A percentile compares a stretch with the other conserved stretches of the same genome.
These are phyloP conservation scores for Periconia digitata DNA, from an alignment of 2,329 filamentous ascomycete species.

Conservation along the genomic window DNA sequence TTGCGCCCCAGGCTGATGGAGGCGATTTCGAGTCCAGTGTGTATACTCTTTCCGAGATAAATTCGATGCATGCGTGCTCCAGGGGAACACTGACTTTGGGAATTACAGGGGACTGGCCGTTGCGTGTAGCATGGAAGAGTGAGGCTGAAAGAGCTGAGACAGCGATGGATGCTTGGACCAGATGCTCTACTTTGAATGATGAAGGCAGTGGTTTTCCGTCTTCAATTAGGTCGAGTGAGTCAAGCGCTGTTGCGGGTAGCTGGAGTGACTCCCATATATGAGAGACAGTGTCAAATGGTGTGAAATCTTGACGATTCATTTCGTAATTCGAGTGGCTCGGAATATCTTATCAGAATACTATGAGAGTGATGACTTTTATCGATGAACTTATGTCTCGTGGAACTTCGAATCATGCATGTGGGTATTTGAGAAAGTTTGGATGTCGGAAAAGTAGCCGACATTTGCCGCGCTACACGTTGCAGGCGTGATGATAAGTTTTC, in stretches of 20 bases:
- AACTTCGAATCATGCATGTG: not conserved
- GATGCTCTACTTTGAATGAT: slow-evolving; percentile 57
- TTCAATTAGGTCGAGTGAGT: slow-evolving; percentile 20
- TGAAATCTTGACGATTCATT: slow-evolving; percentile 27
- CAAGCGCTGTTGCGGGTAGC: slow-evolving; percentile 24
- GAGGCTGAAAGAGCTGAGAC: slow-evolving; percentile 55
- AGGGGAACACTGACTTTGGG: slow-evolving; percentile 48
- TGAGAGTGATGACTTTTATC: not conserved
- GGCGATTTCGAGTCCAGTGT: slow-evolving; percentile 43
- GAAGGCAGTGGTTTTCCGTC: slow-evolving; percentile 45
- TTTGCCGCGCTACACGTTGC: not conserved
- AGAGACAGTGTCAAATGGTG: slow-evolving; percentile 25
- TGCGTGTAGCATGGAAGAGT: slow-evolving; percentile 45
- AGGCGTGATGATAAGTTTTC: not conserved
- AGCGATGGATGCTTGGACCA: slow-evolving; percentile 57
- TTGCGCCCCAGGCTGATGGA: slow-evolving; percentile 42
- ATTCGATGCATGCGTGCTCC: slow-evolving; percentile 54
- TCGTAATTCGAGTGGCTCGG: too few species aligned
- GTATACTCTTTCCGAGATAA: slow-evolving; percentile 56
- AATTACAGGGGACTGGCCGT: slow-evolving; percentile 16
- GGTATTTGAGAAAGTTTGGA: not conserved
- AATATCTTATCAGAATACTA: too few species aligned
- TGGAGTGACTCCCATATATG: slow-evolving; percentile 33
- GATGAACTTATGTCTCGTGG: not conserved
- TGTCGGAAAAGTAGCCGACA: not conserved